These are phyloP conservation scores for Laguncularia racemosa DNA, from an alignment of 345 rosid species.

Conservation along the genomic window DNA sequence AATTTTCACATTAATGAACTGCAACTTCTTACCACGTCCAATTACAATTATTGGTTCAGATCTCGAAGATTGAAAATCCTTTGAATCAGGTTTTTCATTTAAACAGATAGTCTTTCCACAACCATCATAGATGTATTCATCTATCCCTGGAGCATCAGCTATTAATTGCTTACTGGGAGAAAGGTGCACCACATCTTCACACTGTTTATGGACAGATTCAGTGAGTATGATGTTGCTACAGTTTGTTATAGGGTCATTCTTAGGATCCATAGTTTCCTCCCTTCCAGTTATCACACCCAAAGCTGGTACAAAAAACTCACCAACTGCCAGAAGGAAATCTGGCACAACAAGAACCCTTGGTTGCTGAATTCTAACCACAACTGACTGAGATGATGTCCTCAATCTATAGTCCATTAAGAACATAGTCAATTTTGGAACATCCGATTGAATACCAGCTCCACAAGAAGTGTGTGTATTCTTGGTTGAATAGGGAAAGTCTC, in stretches of 20 bases:
- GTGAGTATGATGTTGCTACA: conserved; percentile 61
- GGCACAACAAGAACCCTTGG: conserved; percentile 95
- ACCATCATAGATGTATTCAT: conserved; percentile 85
- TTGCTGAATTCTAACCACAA: conserved; percentile 83
- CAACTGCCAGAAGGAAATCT: conserved; percentile 90
- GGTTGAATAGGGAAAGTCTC: conserved; percentile 42
- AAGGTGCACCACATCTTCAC: conserved; percentile 72
- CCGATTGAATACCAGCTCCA: conserved; percentile 43
- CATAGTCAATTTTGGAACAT: conserved; percentile 75
- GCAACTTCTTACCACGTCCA: conserved; percentile 92
- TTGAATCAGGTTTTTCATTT: conserved; percentile 45
- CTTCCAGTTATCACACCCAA: conserved; percentile 86
- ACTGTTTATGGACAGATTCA: conserved; percentile 62
- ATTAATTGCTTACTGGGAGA: conserved; percentile 74
- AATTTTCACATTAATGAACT: conserved; percentile 75
- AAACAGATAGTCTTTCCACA: conserved; percentile 69
- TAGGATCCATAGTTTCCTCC: conserved; percentile 87
- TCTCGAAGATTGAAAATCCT: conserved; percentile 35
- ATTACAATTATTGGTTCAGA: conserved; percentile 70
- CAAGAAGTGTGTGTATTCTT: conserved; percentile 41
- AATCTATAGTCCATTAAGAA: conserved; percentile 93
- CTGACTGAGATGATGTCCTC: conserved; percentile 80
- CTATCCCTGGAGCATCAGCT: conserved; percentile 73
- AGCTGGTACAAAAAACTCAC: conserved; percentile 93
- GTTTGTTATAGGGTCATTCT: conserved; percentile 78